Base-by-base conservation (phyloP, 1,139 yeast species). In the Candida dubliniensis region DNA sequence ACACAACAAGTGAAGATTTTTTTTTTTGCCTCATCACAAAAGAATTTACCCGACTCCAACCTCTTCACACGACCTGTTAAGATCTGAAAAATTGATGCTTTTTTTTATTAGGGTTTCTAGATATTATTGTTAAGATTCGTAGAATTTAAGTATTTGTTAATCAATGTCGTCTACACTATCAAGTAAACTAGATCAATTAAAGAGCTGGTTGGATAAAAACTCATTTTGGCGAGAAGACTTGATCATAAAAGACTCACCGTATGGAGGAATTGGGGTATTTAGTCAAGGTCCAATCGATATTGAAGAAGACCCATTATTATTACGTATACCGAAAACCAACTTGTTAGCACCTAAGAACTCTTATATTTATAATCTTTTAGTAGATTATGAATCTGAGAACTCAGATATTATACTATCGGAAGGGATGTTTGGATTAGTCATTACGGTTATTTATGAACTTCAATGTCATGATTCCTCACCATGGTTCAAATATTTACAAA, bases 211-310 rank as follows among this genome's bases (percentile, higher is more conserved):
- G 12, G 49, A 61, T 26, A 60, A 66, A 2, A 81, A 81, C 50
- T 62, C 74, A 26, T 70, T 70, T 47, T 81, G 85, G 78, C 70
- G 77, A 4, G 71, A 69, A 0, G 57, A 69, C 12, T 60, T 85
- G 37, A 71, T 68, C 26, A 64, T 85, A 1, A 69, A 64, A 39
- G 49, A 57, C 12, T 84, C 93, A 0, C 55, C 65, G 6, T 50
- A 69, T 7, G 89, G 91, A 2, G 96, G 96, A 0, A 55, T 81
- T 3, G 96, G 96, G 3, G 95, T 89, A 1, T 87, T 84, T 60
- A 30, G 38, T 11, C 29, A 31, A 4, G 29, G 58, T 36, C 54
- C 60, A 43, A 69, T 68, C 37, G 60, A 79, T 12, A 49, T 56
- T 36, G 56, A 60, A 23, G 60, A 57, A 27, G 64, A 64, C 48